Evolutionary conservation across 768 basidiomycete species (phyloP).

Genomic region (Leccinellum luteum): DNA sequence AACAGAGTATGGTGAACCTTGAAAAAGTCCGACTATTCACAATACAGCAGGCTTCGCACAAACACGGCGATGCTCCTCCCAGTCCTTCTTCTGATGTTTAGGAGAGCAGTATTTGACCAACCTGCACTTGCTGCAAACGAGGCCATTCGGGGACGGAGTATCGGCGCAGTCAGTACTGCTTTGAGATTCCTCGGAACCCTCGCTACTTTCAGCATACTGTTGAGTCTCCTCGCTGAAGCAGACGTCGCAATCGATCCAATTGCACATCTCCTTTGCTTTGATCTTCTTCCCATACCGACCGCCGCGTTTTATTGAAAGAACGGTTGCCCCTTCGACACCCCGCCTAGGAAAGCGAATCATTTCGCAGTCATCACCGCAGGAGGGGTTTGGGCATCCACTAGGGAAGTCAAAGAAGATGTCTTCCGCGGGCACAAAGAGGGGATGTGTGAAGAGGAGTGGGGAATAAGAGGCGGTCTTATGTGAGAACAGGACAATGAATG

Average conservation of each 20-base stretch:
- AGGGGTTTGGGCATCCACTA: constrained; percentile 75
- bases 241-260: constrained; percentile 75
- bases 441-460: constrained; percentile 76
- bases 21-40: constrained; percentile 5
- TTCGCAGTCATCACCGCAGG: constrained; percentile 78
- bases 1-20: not conserved
- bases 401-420: constrained; percentile 78
- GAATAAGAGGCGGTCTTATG: constrained; percentile 80
- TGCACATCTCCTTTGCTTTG: constrained; percentile 67
- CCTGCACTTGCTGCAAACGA: constrained; percentile 74
- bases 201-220: constrained; percentile 36
- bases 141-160: constrained; percentile 40
- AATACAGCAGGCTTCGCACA: constrained; percentile 42
- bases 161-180: constrained; percentile 38
- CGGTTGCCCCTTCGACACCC: constrained; percentile 57
- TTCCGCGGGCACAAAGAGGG: constrained; percentile 64
- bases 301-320: constrained; percentile 62
- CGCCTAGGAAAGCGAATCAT: constrained; percentile 76
- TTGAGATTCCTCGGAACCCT: constrained; percentile 47
- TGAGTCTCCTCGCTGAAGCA: constrained; percentile 49
- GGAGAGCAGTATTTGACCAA: constrained; percentile 76
- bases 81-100: constrained; percentile 73
- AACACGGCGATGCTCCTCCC: constrained; percentile 75
- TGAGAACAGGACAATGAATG: constrained; percentile 75
- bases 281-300: constrained; percentile 48